These are phyloP conservation scores for Colletotrichum karsti DNA, from an alignment of 2,329 filamentous ascomycete species.

Conservation along the genomic window DNA sequence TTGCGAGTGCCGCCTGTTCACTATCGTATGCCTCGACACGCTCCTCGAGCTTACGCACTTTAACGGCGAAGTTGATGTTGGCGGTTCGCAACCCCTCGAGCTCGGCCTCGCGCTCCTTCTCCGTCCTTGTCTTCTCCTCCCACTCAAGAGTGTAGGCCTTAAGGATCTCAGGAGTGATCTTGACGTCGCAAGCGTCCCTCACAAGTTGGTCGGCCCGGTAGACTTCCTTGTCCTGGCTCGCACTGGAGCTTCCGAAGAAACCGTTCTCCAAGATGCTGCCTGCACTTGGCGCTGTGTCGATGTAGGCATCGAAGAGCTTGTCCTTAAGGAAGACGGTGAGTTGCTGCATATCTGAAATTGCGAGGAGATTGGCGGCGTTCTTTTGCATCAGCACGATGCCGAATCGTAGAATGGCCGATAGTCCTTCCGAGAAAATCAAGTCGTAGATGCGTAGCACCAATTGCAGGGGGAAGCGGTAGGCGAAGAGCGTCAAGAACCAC, in stretches of 20 bases:
- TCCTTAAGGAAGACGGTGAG: constrained; percentile 93
- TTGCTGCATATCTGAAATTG: constrained; percentile 89
- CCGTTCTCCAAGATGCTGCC: constrained; percentile 94
- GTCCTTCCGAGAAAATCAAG: constrained; percentile 89
- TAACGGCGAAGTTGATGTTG: constrained; percentile 74
- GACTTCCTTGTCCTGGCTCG: constrained; percentile 91
- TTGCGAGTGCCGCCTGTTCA: constrained; percentile 91
- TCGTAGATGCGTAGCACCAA: constrained; percentile 97
- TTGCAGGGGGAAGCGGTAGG: constrained; percentile 95
- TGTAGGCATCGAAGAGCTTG: constrained; percentile 94
- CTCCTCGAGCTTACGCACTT: constrained; percentile 87
- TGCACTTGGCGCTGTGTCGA: constrained; percentile 92
- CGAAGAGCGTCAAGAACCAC: constrained; percentile 99
- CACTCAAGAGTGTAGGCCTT: constrained; percentile 85
- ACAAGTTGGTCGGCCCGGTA: constrained; percentile 95
- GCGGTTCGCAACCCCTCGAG: constrained; percentile 75
- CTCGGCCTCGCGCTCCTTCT: constrained; percentile 85
- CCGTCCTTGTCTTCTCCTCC: constrained; percentile 87
- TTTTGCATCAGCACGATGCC: constrained; percentile 97
- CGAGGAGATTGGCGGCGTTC: constrained; percentile 80
- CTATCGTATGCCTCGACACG: constrained; percentile 87
- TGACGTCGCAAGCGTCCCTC: constrained; percentile 88
- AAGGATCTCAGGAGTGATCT: constrained; percentile 84
- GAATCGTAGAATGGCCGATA: constrained; percentile 93
- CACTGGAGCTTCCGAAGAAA: constrained; percentile 93